Percentiles rank a stretch among this genome's conserved stretches.
These are phyloP conservation scores for Microdochium paspali DNA, from an alignment of 2,329 filamentous ascomycete species.

Conservation along the genomic window DNA sequence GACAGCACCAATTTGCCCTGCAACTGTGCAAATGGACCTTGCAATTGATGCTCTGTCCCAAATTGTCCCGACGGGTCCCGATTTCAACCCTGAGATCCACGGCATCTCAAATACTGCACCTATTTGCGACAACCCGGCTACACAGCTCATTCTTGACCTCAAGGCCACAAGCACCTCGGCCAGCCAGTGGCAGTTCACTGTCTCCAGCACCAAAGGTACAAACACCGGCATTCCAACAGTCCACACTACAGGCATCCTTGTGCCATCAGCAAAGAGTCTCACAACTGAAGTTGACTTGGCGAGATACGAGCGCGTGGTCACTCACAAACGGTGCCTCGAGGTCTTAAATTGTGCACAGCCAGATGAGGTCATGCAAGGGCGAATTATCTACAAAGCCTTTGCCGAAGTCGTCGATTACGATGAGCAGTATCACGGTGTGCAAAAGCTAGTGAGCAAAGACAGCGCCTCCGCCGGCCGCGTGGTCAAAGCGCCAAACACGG, in stretches of 20 bases:
- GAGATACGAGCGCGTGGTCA: constrained; percentile 17
- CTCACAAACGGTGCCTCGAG: constrained; percentile 16
- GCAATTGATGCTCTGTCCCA: constrained; percentile 17
- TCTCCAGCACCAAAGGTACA: not conserved
- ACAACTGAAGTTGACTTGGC: not conserved
- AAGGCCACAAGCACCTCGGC: not conserved
- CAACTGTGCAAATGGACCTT: constrained; percentile 21
- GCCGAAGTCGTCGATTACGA: constrained; percentile 23
- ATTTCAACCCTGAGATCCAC: constrained; percentile 3
- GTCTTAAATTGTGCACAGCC: constrained; percentile 16
- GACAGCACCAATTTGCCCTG: constrained; percentile 25
- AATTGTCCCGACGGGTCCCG: constrained; percentile 11
- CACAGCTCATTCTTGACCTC: not conserved
- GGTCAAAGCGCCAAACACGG: constrained; percentile 6
- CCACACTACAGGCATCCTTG: not conserved
- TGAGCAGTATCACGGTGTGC: constrained; percentile 19
- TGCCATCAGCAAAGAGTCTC: not conserved
- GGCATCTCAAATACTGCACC: not conserved
- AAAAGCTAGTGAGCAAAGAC: not conserved
- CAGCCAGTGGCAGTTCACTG: not conserved
- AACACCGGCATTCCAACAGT: not conserved
- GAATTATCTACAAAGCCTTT: constrained; percentile 27
- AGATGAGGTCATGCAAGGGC: constrained; percentile 22
- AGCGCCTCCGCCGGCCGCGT: constrained; percentile 5
- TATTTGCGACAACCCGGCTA: not conserved